Base-by-base conservation (phyloP, 202 grass and related monocot genomes). In the Miscanthus sacchariflorus region DNA sequence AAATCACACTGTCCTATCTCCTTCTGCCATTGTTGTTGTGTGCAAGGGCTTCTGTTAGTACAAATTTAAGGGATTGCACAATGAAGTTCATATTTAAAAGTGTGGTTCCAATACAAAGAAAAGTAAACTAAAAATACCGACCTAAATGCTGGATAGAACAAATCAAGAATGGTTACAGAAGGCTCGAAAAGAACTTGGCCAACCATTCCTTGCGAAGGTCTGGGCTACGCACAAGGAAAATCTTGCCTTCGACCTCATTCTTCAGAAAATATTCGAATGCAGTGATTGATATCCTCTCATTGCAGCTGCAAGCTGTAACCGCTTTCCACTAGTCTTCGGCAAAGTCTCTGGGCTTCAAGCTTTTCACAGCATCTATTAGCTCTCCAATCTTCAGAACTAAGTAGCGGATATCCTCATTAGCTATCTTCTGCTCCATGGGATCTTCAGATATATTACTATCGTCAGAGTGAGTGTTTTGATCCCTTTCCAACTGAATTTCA, bases 211-310 rank as follows among this genome's bases (percentile, higher is more conserved):
- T 83, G 30, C 66, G 87, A 12, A 78, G 65, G 21, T 88, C 65
- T 71, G 80, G 45, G 66, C 61, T 54, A 30, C 63, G 80, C 45
- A 88, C 72, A 24, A 88, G 72, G 80, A 88, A 88, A 76, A 83
- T 77, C 79, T 88, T 88, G 24, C 86, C 82, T 72, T 89, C 76
- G 19, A 85, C 44, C 24, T 88, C 80, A 15, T 86, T 90, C 45
- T 85, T 90, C 70, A 76, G 38, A 69, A 88, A 88, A 85, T 85
- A 90, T 36, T 89, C 88, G 42, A 89, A 76, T 2, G 70, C 82
- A 12, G 75, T 69, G 40, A 90, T 80, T 67, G 82, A 46, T 77
- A 85, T 81, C 28, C 83, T 84, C 24, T 85, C 83, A 13, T 85
- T 85, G 77, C 81, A 85, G 25, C 71, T 61, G 1, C 83, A 85